A percentile compares a stretch with the other conserved stretches of the same genome.
These are phyloP conservation scores for Rhizoclosmatium globosum DNA, from an alignment of 192 early-diverging fungal species.

Conservation along the genomic window DNA sequence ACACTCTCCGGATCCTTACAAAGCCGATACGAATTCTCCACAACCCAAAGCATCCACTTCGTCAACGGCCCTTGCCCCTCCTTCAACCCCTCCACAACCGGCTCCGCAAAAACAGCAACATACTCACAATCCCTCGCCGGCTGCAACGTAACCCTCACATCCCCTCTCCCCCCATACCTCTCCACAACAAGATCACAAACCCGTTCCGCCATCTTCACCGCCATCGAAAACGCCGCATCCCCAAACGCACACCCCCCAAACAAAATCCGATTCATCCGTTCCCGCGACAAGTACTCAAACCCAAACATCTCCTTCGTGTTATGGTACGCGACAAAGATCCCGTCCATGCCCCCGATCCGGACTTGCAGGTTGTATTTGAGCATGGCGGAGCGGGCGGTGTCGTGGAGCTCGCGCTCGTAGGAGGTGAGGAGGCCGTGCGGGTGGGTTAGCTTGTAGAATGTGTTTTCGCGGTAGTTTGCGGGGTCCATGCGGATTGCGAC, in stretches of 20 bases:
- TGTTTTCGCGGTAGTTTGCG: constrained; percentile 69
- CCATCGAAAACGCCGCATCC: too few relatives aligned
- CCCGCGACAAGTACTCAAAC: constrained; percentile 88
- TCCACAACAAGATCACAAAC: too few relatives aligned
- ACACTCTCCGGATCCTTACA: too few relatives aligned
- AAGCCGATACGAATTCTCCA: too few relatives aligned
- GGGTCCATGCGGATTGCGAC: constrained; percentile 84
- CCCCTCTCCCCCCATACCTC: too few relatives aligned
- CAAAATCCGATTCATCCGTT: constrained; percentile 82
- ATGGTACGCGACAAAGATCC: constrained; percentile 92
- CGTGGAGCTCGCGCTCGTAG: constrained; percentile 93
- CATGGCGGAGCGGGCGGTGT: constrained; percentile 93
- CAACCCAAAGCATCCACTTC: too few relatives aligned
- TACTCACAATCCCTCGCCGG: too few relatives aligned
- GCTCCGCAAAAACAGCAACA: too few relatives aligned
- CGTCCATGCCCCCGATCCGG: constrained; percentile 95
- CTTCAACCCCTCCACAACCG: too few relatives aligned
- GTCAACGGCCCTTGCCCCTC: too few relatives aligned
- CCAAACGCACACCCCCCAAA: constrained; percentile 77
- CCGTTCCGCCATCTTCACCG: too few relatives aligned
- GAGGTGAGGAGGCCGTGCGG: constrained; percentile 74
- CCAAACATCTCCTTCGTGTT: constrained; percentile 92
- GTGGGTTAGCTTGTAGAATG: constrained; percentile 76
- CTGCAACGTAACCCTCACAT: too few relatives aligned
- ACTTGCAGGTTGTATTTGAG: constrained; percentile 91